Evolutionary conservation across 2,329 filamentous ascomycete species (phyloP).

Genomic region (Penicillium sumatraense): DNA sequence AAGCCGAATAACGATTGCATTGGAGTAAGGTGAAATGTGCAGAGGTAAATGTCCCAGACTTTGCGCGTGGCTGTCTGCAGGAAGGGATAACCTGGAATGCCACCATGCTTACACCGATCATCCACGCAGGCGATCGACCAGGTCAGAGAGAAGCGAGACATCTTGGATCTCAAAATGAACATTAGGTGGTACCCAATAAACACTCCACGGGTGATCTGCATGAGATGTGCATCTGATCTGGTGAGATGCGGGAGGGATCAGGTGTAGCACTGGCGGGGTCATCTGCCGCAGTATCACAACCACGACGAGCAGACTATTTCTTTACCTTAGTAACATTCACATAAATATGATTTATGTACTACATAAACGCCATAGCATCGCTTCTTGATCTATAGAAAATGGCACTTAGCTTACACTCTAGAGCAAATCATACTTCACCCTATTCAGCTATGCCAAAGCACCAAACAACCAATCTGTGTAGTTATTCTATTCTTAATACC

Average conservation of each 20-base stretch:
- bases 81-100: slow-evolving; percentile 3
- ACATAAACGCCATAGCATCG: too few species aligned
- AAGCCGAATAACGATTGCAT: neutral
- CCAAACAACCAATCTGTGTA: too few species aligned
- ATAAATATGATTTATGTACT: too few species aligned
- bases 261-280: neutral
- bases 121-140: neutral
- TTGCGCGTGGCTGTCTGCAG: neutral
- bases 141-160: neutral
- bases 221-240: neutral
- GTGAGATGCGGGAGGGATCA: neutral
- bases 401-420: too few species aligned
- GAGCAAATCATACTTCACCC: too few species aligned
- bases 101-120: neutral
- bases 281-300: slow-evolving; percentile 1
- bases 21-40: neutral
- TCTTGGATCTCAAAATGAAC: too few species aligned
- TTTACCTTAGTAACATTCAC: too few species aligned
- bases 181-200: neutral
- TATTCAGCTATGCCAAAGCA: too few species aligned
- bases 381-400: too few species aligned
- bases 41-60: neutral
- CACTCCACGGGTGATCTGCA: neutral
- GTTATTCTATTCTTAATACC: too few species aligned
- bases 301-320: too few species aligned